Conservation (phyloP, 768 basidiomycete genomes). For the Sutorius australiensis region DNA sequence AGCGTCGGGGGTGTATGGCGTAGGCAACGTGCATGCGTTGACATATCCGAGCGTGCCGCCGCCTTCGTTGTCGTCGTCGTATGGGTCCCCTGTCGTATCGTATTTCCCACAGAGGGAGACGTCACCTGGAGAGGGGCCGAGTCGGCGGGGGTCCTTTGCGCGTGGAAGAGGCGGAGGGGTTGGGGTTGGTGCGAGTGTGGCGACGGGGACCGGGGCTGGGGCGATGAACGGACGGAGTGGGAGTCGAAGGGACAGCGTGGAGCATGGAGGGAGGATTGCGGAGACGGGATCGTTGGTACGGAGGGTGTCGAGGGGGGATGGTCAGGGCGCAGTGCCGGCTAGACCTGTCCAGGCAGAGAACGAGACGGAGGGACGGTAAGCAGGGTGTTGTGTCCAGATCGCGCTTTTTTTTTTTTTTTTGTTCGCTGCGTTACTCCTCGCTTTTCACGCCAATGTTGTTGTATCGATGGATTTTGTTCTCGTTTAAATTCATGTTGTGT, state of each 20-base stretch:
- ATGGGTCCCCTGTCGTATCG: slow-evolving; percentile 63
- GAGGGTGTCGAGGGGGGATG: slow-evolving; percentile 41
- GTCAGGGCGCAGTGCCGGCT: slow-evolving; percentile 37
- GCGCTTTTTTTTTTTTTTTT: no score
- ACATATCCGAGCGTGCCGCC: slow-evolving; percentile 84
- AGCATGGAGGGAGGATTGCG: slow-evolving; percentile 63
- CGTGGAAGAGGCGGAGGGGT: slow-evolving; percentile 30
- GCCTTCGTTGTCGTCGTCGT: slow-evolving; percentile 73
- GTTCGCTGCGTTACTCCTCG: no score
- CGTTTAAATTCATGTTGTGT: not conserved
- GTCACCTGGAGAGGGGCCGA: slow-evolving; percentile 51
- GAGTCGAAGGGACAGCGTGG: slow-evolving; percentile 56
- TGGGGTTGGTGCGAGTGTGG: not conserved
- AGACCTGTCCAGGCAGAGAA: slow-evolving; percentile 25
- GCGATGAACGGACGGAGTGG: slow-evolving; percentile 24
- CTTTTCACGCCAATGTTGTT: no score
- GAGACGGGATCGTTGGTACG: slow-evolving; percentile 60
- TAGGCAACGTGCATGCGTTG: slow-evolving; percentile 39
- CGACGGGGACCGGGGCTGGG: not conserved
- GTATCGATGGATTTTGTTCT: not conserved
- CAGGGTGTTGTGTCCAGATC: not conserved
- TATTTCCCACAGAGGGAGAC: slow-evolving; percentile 43
- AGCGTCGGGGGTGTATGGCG: slow-evolving; percentile 15
- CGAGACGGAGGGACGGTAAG: not conserved
- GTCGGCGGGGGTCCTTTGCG: slow-evolving; percentile 49